Evolutionary conservation across 1,284 basidiomycete species (phyloP).

Genomic region (Cryptococcus floricola): DNA sequence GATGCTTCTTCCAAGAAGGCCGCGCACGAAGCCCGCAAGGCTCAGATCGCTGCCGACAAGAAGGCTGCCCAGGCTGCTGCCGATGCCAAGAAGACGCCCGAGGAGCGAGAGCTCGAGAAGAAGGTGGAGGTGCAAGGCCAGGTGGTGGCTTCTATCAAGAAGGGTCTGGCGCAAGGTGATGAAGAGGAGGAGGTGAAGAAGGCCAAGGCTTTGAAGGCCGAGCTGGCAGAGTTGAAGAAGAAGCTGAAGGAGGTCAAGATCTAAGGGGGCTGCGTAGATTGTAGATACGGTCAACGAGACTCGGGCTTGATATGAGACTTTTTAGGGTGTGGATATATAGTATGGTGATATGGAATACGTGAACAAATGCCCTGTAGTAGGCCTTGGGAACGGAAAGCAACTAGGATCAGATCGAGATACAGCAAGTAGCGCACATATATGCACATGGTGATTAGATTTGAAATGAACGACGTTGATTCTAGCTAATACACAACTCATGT

Average conservation of each 20-base stretch:
- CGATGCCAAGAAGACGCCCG: slow-evolving; percentile 44
- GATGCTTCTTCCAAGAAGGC: slow-evolving; percentile 37
- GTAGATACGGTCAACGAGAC: background rate
- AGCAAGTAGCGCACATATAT: too few relatives aligned
- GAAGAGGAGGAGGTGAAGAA: slow-evolving; percentile 53
- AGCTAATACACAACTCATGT: too few relatives aligned
- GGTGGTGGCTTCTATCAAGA: slow-evolving; percentile 65
- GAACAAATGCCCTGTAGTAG: too few relatives aligned
- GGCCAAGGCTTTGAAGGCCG: slow-evolving; percentile 60
- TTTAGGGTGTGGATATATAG: background rate
- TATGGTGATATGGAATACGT: background rate
- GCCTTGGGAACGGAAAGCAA: too few relatives aligned
- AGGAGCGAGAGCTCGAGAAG: slow-evolving; percentile 51
- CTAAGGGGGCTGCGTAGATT: background rate
- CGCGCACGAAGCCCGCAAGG: slow-evolving; percentile 24
- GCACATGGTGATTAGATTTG: too few relatives aligned
- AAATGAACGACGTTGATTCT: too few relatives aligned
- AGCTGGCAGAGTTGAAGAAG: slow-evolving; percentile 57
- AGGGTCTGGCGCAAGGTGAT: slow-evolving; percentile 56
- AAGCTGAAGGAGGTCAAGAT: slow-evolving; percentile 35
- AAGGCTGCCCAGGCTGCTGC: slow-evolving; percentile 34
- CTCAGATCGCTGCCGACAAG: slow-evolving; percentile 31
- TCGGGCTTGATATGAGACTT: background rate
- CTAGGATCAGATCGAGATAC: too few relatives aligned
- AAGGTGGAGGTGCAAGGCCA: slow-evolving; percentile 72